Evolutionary conservation across 1,284 basidiomycete species (phyloP).

Genomic region (Coniophora puteana): DNA sequence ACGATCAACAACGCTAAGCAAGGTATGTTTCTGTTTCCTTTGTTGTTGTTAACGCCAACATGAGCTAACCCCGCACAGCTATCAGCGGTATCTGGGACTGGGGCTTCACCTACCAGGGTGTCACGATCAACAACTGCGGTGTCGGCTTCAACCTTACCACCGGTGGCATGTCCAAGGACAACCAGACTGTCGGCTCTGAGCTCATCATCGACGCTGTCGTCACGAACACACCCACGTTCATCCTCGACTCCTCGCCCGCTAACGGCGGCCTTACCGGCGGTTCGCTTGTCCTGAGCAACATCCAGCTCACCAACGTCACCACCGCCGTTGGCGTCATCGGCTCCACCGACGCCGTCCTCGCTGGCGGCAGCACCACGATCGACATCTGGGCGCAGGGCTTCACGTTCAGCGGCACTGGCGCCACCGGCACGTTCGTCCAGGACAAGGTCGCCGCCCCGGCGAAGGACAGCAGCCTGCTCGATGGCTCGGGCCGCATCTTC

Average conservation of each 20-base stretch:
- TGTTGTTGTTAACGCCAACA: conserved; percentile 1
- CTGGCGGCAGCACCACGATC: conserved; percentile 53
- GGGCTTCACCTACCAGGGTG: conserved; percentile 46
- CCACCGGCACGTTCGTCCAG: conserved; percentile 44
- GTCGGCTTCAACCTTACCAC: conserved; percentile 45
- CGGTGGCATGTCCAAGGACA: conserved; percentile 27
- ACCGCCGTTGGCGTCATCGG: conserved; percentile 45
- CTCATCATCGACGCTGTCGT: conserved; percentile 47
- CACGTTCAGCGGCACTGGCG: conserved; percentile 48
- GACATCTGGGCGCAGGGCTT: conserved; percentile 72
- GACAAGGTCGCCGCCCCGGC: conserved; percentile 41
- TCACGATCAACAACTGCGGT: conserved; percentile 47
- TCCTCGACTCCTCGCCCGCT: conserved; percentile 25
- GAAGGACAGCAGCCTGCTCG: conserved; percentile 55
- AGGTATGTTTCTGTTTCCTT: conserved; percentile 10
- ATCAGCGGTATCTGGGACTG: conserved; percentile 40
- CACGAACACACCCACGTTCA: conserved; percentile 31
- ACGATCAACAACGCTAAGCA: conserved; percentile 39
- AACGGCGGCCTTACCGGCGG: conserved; percentile 26
- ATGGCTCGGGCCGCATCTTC: conserved; percentile 56
- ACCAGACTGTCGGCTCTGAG: conserved; percentile 38
- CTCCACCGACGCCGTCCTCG: conserved; percentile 42
- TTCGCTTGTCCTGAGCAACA: conserved; percentile 43
- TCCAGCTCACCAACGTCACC: conserved; percentile 37
- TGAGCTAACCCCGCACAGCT: conserved; percentile 24